These are phyloP conservation scores for Luffa acutangula DNA, from an alignment of 306 rosid species.

Conservation along the genomic window DNA sequence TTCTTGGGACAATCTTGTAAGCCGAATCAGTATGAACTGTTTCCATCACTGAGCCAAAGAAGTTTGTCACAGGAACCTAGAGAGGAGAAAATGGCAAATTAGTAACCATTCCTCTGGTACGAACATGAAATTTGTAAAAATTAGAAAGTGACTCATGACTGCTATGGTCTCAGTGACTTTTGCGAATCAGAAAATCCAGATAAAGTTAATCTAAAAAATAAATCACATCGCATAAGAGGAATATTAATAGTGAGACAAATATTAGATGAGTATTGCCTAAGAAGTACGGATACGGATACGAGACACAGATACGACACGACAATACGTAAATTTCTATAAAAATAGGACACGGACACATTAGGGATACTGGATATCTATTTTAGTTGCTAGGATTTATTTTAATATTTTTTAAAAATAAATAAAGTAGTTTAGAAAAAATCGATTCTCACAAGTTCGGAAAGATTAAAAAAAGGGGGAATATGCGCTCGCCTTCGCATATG, in stretches of 20 bases:
- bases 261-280: not conserved
- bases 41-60: constrained; percentile 95
- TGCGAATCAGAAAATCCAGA: not conserved
- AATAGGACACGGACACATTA: too few species aligned
- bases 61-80: constrained; percentile 88
- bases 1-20: constrained; percentile 30
- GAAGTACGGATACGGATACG: too few species aligned
- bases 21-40: constrained; percentile 85
- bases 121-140: not conserved
- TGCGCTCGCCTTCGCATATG: too few species aligned
- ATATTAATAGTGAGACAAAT: not conserved
- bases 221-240: not conserved
- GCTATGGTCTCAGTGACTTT: not conserved
- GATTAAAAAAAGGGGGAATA: too few species aligned
- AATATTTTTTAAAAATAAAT: too few species aligned
- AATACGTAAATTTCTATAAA: too few species aligned
- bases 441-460: too few species aligned
- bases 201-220: not conserved
- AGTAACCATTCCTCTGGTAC: not conserved
- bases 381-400: too few species aligned
- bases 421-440: too few species aligned
- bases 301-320: too few species aligned
- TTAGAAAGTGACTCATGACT: not conserved
- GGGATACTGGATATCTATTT: too few species aligned
- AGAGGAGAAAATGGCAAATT: not conserved